Evolutionary conservation across 2,329 filamentous ascomycete species (phyloP).

Genomic region (Trichoderma koningii): DNA sequence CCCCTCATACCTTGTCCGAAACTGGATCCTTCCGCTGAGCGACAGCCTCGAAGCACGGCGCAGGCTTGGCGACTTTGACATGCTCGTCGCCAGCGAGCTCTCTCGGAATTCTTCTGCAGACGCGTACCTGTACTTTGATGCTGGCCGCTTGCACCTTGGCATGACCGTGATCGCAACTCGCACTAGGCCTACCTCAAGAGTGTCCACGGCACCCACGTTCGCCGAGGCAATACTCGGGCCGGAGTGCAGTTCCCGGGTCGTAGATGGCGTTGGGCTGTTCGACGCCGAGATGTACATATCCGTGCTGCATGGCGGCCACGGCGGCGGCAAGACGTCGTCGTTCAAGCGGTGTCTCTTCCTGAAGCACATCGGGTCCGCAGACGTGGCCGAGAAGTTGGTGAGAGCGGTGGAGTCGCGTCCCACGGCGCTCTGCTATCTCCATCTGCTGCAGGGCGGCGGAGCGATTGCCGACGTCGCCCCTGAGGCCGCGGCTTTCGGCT

Average conservation of each 20-base stretch:
- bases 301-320: conserved; percentile 60
- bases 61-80: conserved; percentile 46
- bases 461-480: conserved; percentile 48
- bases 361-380: conserved; percentile 45
- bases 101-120: conserved; percentile 52
- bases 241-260: conserved; percentile 37
- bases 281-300: conserved; percentile 63
- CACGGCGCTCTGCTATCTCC: conserved; percentile 59
- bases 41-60: conserved; percentile 34
- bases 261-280: conserved; percentile 56
- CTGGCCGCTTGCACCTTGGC: conserved; percentile 50
- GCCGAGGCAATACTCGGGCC: conserved; percentile 38
- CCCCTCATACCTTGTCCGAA: conserved; percentile 44
- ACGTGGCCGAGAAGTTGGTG: conserved; percentile 44
- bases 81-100: conserved; percentile 44
- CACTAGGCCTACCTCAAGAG: conserved; percentile 29
- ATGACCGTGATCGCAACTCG: conserved; percentile 52
- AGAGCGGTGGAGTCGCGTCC: conserved; percentile 52
- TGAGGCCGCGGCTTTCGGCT: conserved; percentile 60
- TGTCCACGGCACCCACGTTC: conserved; percentile 16
- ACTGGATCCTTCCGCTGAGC: conserved; percentile 45
- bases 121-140: conserved; percentile 57
- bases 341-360: conserved; percentile 68
- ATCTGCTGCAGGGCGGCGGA: conserved; percentile 62
- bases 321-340: conserved; percentile 59